Base-by-base conservation (phyloP, 2,329 filamentous ascomycete species). In the Polychaeton citri region DNA sequence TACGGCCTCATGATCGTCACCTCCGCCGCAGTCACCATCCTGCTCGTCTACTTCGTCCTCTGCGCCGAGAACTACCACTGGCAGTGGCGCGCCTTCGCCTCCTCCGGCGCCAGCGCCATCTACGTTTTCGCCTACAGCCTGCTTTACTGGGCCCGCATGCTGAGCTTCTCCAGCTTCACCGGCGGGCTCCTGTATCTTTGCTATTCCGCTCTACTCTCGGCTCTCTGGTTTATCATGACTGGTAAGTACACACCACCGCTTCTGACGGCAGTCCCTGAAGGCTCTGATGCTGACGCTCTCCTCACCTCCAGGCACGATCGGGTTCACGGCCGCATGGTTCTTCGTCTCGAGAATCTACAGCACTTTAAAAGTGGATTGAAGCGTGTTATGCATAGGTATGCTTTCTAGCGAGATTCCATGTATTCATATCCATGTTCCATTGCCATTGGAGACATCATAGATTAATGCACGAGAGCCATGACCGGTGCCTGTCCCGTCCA, bases 61-160 rank as follows among this genome's bases (percentile, higher is more conserved):
- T 96, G 88, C 55, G 79, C 84, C 0, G 90, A 98, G 64, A 90
- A 98, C 62, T 98, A 98, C 63, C 82, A 94, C 59, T 98, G 90
- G 90, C 90, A 96, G 52, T 98, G 90, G 90, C 76, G 90, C 35
- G 79, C 86, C 5, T 98, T 98, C 65, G 72, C 85, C 40, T 88
- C 85, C 2, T 86, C 86, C 1, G 90, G 90, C 39, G 88, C 86
- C 54, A 92, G 81, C 35, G 87, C 87, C 1, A 74, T 74, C 10
- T 98, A 96, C 56, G 86, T 98, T 32, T 96, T 96, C 59, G 64
- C 81, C 26, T 92, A 94, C 59, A 87, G 86, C 36, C 62, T 98
- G 47, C 69, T 95, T 36, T 96, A 95, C 63, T 90, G 90, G 73
- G 65, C 86, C 21, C 87, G 82, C 51, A 86, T 88, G 58, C 69